Base-by-base conservation (phyloP, 2,329 filamentous ascomycete genomes). In the Cercospora beticola region DNA sequence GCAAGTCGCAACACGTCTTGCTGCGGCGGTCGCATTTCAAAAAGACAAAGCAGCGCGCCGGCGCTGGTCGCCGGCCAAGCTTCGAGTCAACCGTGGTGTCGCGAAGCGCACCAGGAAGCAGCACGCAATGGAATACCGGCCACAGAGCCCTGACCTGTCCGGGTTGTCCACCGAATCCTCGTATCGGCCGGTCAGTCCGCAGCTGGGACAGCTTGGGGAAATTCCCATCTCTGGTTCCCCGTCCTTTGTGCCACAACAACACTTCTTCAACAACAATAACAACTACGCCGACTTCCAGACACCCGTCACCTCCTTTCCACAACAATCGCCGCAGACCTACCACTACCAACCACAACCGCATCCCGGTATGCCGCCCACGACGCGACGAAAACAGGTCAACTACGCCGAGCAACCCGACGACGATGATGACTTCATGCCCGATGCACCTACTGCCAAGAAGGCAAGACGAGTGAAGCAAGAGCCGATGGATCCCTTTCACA, bases 381-480 rank as follows among this genome's bases (percentile, higher is more conserved):
- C 62, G 62, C 62, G 62, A 21, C 70, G 72, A 46, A 69, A 69
- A 12, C 52, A 61, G 58, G 69, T 69, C 61, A 64, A 69, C 61
- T 67, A 70, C 60, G 61, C 63, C 49, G 71, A 75, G 52, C 49
- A 36, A 36, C 52, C 52, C 52, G 62, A 64, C 14, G 74, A 76
- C 46, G 76, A 78, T 56, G 75, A 78, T 68, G 76, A 78, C 21
- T 77, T 72, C 68, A 73, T 76, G 62, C 76, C 77, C 12, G 75
- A 78, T 40, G 72, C 71, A 18, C 67, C 69, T 14, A 54, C 71
- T 18, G n/a, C 69, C 36, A 74, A 74, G 61, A 67, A 71, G 61
- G 58, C 71, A 28, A 70, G 71, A 31, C 59, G 69, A 58, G 66
- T 71, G 16, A 74, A 72, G 59, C 71, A 71, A 49, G 68, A 72